Base-by-base conservation (phyloP, 208 protist species). In the Herpetomonas muscarum region DNA sequence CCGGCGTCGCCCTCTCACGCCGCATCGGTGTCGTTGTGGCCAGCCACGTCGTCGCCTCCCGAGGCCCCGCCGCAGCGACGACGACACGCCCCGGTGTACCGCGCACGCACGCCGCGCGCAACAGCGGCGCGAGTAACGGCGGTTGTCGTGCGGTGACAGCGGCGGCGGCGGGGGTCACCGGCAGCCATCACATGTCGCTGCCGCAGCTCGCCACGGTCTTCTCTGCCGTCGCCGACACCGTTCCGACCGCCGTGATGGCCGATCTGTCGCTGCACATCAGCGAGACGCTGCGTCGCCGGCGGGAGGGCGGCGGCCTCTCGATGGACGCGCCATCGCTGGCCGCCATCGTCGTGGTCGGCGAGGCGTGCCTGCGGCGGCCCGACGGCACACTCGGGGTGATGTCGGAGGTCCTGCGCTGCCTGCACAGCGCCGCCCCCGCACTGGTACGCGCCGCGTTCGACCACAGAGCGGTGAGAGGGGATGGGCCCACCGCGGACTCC, bases 351-450 rank as follows among this genome's bases (percentile, higher is more conserved):
- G 29, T 56, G 10, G 61, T 79, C 17, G 67, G 67, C n/a, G 73
- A 74, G 54, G 57, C 63, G 26, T 70, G 58, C 45, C 39, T 74
- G 7, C 49, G 29, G 17, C 55, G 57, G 55, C 48, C 63, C 10
- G 67, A 66, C 37, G 73, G 73, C 25, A 79, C 73, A 1, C 63
- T 61, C 55, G 75, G 60, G 12, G 53, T 83, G 2, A 54, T 87
- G 9, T 64, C 70, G 1, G 67, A 82, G 44, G 64, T 65, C 0
- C 45, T 87, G 42, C 63, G 63, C 55, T 77, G 65, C 29, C 55
- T 87, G 0, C 39, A 62, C 29, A 64, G 64, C 37, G 65, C 64
- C 30, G 44, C 67, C 2, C 21, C 30, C 17, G 30, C 62, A 26
- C 30, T 79, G 37, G 41, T 19, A 22, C 41, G 22, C 15, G 4